Percentiles rank a stretch among this genome's conserved stretches.
These are phyloP conservation scores for Hymenoscyphus albidus DNA, from an alignment of 2,329 filamentous ascomycete species.

Conservation along the genomic window DNA sequence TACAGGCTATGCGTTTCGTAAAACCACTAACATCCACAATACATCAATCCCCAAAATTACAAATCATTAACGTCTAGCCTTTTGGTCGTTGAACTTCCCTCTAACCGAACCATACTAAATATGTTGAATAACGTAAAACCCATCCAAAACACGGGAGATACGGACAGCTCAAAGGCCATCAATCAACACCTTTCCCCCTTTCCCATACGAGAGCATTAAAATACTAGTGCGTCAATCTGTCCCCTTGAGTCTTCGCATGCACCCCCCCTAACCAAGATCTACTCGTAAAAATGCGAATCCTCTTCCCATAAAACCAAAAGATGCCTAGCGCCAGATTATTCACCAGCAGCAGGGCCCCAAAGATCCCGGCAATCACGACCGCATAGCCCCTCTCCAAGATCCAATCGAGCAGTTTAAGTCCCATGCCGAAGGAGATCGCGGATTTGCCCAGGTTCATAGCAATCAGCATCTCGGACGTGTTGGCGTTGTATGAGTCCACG, in stretches of 20 bases:
- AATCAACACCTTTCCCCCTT: neutral
- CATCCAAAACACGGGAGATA: neutral
- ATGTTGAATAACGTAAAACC: no score
- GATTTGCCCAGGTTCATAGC: constrained; percentile 56
- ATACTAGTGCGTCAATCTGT: constrained; percentile 6
- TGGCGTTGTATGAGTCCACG: constrained; percentile 54
- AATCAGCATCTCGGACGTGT: constrained; percentile 60
- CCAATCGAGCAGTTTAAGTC: constrained; percentile 49
- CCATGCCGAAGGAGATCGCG: constrained; percentile 51
- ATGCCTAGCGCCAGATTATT: constrained; percentile 48
- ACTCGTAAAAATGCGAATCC: constrained; percentile 44
- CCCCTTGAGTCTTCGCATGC: constrained; percentile 36
- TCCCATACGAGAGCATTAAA: neutral
- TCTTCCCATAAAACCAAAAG: constrained; percentile 50
- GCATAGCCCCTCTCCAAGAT: constrained; percentile 46
- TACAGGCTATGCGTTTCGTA: no score
- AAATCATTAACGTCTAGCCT: neutral
- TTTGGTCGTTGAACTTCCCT: neutral
- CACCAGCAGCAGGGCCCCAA: constrained; percentile 44
- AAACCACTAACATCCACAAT: no score
- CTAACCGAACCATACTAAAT: neutral
- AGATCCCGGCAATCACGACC: constrained; percentile 49
- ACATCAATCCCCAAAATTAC: no score
- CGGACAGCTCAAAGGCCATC: neutral
- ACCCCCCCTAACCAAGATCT: constrained; percentile 46